Evolutionary conservation across 2,329 filamentous ascomycete genomes (phyloP), one percentile per base, ranked within the genome.

Genomic region (Orbilia quercus): DNA sequence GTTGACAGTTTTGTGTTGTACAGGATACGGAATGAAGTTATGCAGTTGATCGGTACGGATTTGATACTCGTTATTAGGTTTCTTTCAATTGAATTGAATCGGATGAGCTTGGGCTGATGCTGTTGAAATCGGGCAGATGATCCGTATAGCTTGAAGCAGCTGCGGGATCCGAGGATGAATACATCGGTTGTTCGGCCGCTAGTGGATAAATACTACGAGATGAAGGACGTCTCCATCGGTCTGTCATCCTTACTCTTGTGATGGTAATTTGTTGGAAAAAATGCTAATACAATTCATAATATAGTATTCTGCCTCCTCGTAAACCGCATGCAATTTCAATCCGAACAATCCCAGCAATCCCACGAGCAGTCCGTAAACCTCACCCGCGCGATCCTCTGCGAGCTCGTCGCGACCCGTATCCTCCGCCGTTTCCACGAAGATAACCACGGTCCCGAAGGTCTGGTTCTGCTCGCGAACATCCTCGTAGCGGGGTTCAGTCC

Each of bases 401-500:
- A 95, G 81, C 78, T 95, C 40, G 87, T 95, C 25, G 91, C 91
- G 7, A 90, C 88, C 67, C 88, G 91, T 71, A 89, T 96, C 48
- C 82, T 95, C 60, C 85, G 91, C 36, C 88, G 90, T 58, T 92
- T 91, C 77, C 89, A 91, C 76, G 91, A 95, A 81, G 89, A 92
- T 76, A 88, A 91, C 69, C 86, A 88, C 12, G 90, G 90, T 3
- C 83, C 87, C 0, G 84, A 88, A 23, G 90, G 91, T 0, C 84
- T 95, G 11, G 82, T 95, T 2, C 82, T 91, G 20, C 84, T 95
- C 4, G 88, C 91, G 4, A 90, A 93, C 76, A 89, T 95, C 31
- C 85, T 95, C 18, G 90, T 96, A 12, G 90, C 91, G 14, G 90
- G 90, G 12, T 95, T 96, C 77, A 89, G 92, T 77, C 91, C 91